Conservation (phyloP, 1,284 basidiomycete genomes). For the Agroathelia rolfsii region DNA sequence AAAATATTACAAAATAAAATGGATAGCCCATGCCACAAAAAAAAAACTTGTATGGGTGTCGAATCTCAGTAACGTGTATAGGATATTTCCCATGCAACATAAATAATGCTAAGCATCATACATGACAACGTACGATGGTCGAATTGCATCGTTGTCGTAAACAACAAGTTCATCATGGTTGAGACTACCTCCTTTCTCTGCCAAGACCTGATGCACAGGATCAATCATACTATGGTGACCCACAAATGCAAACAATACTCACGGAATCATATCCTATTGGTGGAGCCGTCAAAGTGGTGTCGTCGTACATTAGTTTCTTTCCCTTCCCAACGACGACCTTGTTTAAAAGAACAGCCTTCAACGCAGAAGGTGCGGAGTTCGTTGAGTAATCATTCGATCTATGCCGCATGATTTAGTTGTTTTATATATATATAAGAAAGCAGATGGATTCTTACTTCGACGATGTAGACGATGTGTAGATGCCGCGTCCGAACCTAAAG, state of each 20-base stretch:
- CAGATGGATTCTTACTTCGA: constrained; percentile 35
- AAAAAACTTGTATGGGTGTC: too few species aligned
- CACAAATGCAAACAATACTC: constrained; percentile 13
- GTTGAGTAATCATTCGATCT: constrained; percentile 56
- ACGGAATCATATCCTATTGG: constrained; percentile 56
- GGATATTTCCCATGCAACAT: too few species aligned
- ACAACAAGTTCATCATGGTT: constrained; percentile 60
- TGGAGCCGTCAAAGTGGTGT: constrained; percentile 37
- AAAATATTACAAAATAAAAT: too few species aligned
- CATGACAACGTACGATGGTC: constrained; percentile 53
- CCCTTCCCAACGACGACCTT: constrained; percentile 60
- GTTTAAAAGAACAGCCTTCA: constrained; percentile 55
- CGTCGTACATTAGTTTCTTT: constrained; percentile 49
- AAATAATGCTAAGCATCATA: constrained; percentile 45
- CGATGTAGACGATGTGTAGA: constrained; percentile 35
- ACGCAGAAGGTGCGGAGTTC: constrained; percentile 37
- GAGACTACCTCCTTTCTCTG: constrained; percentile 46
- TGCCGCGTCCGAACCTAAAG: constrained; percentile 55
- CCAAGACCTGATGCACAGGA: constrained; percentile 34
- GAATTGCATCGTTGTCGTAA: constrained; percentile 54
- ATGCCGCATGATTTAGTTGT: constrained; percentile 2
- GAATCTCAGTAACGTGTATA: too few species aligned
- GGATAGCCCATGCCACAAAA: too few species aligned
- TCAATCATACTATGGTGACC: constrained; percentile 1
- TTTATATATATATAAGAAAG: constrained; percentile 4